A percentile compares a stretch with the other conserved stretches of the same genome.
Conservation (phyloP, 768 basidiomycete genomes). For the Clitopilus passeckerianus region DNA sequence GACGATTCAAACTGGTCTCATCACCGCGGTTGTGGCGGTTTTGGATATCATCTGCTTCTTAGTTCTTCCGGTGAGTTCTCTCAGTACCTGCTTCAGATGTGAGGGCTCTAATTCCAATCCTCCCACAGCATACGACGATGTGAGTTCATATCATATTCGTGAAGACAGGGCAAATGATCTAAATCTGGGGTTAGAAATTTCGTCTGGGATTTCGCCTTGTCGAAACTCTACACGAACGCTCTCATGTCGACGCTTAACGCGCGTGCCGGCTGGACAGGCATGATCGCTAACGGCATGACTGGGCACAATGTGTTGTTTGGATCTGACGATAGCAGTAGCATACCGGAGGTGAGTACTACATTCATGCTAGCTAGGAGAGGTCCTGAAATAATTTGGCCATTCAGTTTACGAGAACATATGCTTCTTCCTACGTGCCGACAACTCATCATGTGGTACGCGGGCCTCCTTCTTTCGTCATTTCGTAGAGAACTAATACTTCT, state of each 20-base stretch:
- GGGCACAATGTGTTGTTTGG: conserved; percentile 13
- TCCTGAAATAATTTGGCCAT: not conserved
- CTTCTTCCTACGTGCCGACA: not conserved
- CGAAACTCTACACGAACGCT: conserved; percentile 21
- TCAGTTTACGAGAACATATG: not conserved
- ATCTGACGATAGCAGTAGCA: conserved; percentile 1
- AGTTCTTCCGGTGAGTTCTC: conserved; percentile 28
- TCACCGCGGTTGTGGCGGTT: conserved; percentile 33
- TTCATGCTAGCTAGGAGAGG: not conserved
- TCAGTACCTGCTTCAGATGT: not conserved
- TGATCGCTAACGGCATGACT: conserved; percentile 4
- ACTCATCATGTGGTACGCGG: not conserved
- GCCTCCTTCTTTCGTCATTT: not conserved
- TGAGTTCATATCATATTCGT: conserved; percentile 3
- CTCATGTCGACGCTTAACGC: conserved; percentile 18
- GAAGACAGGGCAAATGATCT: not conserved
- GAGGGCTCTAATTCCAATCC: not conserved
- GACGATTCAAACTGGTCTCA: conserved; percentile 36
- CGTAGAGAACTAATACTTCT: not conserved
- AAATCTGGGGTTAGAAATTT: conserved; percentile 14
- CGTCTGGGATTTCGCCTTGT: conserved; percentile 22
- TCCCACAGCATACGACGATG: conserved; percentile 17
- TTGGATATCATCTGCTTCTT: conserved; percentile 38
- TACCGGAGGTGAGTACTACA: conserved; percentile 3
- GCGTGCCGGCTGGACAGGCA: conserved; percentile 10